These are phyloP conservation scores for Amanita inopinata DNA, from an alignment of 768 basidiomycete species.

Conservation along the genomic window DNA sequence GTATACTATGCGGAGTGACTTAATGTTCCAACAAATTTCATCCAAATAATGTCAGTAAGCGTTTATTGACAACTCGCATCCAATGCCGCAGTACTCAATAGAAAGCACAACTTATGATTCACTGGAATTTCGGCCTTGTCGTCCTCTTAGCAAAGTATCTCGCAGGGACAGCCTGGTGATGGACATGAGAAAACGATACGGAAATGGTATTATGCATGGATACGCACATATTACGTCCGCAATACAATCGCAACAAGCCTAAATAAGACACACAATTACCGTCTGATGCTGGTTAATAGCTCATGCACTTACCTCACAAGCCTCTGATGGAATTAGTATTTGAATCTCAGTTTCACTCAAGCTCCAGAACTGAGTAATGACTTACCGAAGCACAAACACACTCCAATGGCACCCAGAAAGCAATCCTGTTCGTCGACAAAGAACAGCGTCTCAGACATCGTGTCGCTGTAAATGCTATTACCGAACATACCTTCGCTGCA, in stretches of 20 bases:
- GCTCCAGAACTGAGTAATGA: neutral
- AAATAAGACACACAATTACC: neutral
- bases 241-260: slow-evolving; percentile 5
- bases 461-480: neutral
- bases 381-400: slow-evolving; percentile 7
- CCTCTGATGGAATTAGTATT: slow-evolving; percentile 2
- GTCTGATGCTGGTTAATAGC: neutral
- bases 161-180: slow-evolving; percentile 4
- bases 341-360: neutral
- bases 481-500: slow-evolving; percentile 3
- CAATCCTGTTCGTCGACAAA: neutral
- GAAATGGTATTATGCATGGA: too few relatives aligned
- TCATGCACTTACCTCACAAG: slow-evolving; percentile 2
- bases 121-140: too few relatives aligned
- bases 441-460: neutral
- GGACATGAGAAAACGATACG: too few relatives aligned
- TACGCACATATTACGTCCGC: slow-evolving; percentile 3
- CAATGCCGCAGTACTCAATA: too few relatives aligned
- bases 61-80: neutral
- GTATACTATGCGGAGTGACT: slow-evolving; percentile 29
- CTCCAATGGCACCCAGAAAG: neutral
- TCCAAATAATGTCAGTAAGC: neutral
- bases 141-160: slow-evolving; percentile 2
- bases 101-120: too few relatives aligned
- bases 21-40: slow-evolving; percentile 23